Percentiles rank a stretch among this genome's conserved stretches.
Conservation (phyloP, 2,329 filamentous ascomycete genomes). For the Didymella exigua region DNA sequence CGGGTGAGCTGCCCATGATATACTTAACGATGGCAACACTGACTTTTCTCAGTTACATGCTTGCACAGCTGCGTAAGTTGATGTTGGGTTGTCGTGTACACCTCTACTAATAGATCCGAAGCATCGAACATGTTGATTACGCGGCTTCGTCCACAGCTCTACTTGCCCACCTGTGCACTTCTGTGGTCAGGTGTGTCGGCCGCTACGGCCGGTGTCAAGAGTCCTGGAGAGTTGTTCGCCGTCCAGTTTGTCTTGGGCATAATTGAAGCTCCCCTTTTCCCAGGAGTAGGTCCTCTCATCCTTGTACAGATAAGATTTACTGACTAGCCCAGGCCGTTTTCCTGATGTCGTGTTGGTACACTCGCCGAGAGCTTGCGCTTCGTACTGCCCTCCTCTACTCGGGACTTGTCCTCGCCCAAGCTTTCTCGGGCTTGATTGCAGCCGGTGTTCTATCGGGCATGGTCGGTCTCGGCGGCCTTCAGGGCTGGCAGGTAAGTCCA, state of each 20-base stretch:
- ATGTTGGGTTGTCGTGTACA: not conserved
- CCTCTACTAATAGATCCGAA: not conserved
- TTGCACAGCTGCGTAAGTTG: not conserved
- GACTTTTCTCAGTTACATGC: not conserved
- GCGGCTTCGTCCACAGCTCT: slow-evolving; percentile 16
- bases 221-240: slow-evolving; percentile 60
- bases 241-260: slow-evolving; percentile 66
- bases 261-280: slow-evolving; percentile 68
- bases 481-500: slow-evolving; percentile 27
- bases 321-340: no score
- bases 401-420: slow-evolving; percentile 61
- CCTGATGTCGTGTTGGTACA: slow-evolving; percentile 21
- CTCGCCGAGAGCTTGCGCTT: slow-evolving; percentile 14
- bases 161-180: slow-evolving; percentile 13
- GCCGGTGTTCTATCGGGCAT: slow-evolving; percentile 44
- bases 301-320: no score
- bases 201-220: slow-evolving; percentile 65
- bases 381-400: slow-evolving; percentile 50
- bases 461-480: slow-evolving; percentile 40
- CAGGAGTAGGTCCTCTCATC: no score
- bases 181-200: slow-evolving; percentile 19
- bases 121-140: slow-evolving; percentile 16
- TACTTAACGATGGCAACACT: not conserved
- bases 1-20: slow-evolving; percentile 2
- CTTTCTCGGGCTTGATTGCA: slow-evolving; percentile 61